Evolutionary conservation across 352 stramenopile genomes (phyloP).

Genomic region (Globisporangium spinosum): DNA sequence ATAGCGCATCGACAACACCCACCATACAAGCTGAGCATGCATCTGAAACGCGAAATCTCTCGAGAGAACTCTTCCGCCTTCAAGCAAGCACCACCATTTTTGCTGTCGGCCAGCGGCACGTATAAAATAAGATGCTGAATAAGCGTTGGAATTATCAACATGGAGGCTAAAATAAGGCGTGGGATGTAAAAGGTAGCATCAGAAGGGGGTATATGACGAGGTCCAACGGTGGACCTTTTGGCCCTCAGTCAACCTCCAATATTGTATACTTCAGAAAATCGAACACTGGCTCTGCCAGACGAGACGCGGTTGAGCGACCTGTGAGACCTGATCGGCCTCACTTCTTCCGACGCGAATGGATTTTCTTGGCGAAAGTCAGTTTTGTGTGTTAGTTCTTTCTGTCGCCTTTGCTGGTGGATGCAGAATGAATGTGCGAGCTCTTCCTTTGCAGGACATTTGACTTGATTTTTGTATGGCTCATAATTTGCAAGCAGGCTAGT

Average conservation of each 20-base stretch:
- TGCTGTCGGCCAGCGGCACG: not conserved
- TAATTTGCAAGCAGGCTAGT: not conserved
- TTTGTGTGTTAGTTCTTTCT: not conserved
- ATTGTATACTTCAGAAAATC: not conserved
- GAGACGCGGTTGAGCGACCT: not conserved
- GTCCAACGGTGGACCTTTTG: not conserved
- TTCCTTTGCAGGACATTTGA: not conserved
- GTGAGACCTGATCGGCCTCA: not conserved
- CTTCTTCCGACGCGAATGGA: slow-evolving; percentile 15
- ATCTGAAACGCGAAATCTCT: not conserved
- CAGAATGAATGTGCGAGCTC: not conserved
- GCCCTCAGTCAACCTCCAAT: not conserved
- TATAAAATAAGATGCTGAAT: not conserved
- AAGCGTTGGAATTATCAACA: not conserved
- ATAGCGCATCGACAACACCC: not conserved
- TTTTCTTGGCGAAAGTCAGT: slow-evolving; percentile 12
- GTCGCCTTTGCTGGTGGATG: not conserved
- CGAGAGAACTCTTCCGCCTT: not conserved
- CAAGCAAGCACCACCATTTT: not conserved
- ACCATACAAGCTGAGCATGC: not conserved
- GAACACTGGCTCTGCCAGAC: not conserved
- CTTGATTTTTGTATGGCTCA: not conserved
- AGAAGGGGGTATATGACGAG: not conserved
- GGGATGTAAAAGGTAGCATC: not conserved
- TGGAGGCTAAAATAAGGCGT: not conserved